These are phyloP conservation scores for Apiospora rasikravindrae DNA, from an alignment of 2,329 filamentous ascomycete species.

Conservation along the genomic window DNA sequence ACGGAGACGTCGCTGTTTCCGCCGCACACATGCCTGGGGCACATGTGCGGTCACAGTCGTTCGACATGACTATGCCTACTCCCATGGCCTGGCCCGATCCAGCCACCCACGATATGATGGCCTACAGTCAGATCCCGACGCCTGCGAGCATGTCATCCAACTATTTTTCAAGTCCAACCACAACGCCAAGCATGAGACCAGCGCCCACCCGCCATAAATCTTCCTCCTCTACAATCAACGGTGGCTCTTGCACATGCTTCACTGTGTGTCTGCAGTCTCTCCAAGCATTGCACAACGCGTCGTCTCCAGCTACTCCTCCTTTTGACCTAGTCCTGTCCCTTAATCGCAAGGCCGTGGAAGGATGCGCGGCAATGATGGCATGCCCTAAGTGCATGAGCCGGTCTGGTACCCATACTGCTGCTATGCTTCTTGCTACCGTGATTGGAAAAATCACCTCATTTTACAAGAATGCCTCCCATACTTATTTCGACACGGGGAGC, in stretches of 20 bases:
- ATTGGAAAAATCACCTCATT: slow-evolving; percentile 54
- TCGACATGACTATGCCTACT: slow-evolving; percentile 41
- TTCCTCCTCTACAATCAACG: slow-evolving; percentile 32
- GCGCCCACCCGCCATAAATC: slow-evolving; percentile 37
- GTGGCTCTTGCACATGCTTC: slow-evolving; percentile 52
- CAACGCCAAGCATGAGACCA: slow-evolving; percentile 43
- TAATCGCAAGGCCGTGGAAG: slow-evolving; percentile 54
- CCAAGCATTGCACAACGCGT: slow-evolving; percentile 52
- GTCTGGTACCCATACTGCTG: slow-evolving; percentile 49
- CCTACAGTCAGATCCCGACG: slow-evolving; percentile 42
- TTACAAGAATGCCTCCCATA: slow-evolving; percentile 49
- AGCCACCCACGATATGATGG: slow-evolving; percentile 38
- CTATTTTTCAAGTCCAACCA: slow-evolving; percentile 47
- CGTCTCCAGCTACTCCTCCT: slow-evolving; percentile 43
- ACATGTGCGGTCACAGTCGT: slow-evolving; percentile 43
- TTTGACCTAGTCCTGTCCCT: slow-evolving; percentile 52
- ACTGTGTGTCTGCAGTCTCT: slow-evolving; percentile 52
- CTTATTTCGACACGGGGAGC: slow-evolving; percentile 43
- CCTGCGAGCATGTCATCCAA: slow-evolving; percentile 42
- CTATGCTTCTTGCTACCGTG: slow-evolving; percentile 56
- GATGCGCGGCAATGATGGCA: slow-evolving; percentile 52
- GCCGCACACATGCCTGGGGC: slow-evolving; percentile 34
- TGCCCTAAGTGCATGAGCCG: slow-evolving; percentile 52
- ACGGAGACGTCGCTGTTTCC: slow-evolving; percentile 40
- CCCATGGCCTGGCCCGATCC: slow-evolving; percentile 38